Percentiles rank a stretch among this genome's conserved stretches.
phyloP scores from a whole-genome alignment of 169 alveolate species.

The Amoebophrya sp. region DNA sequence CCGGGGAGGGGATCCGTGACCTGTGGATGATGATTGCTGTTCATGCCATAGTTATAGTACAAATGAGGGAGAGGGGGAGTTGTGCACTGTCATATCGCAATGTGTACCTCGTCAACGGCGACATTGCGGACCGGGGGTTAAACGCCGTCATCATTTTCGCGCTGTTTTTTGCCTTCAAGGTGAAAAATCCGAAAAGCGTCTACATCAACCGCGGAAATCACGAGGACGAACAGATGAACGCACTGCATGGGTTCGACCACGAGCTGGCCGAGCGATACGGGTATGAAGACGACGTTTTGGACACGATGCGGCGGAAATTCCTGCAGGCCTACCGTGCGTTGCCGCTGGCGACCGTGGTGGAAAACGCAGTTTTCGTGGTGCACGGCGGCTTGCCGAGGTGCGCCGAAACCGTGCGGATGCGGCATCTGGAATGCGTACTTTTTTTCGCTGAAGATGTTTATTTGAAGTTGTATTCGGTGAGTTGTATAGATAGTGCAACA shows the following conservation, averaged over 20 bases:
- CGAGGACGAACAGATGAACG: conserved; percentile 72
- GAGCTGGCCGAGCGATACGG: too few species aligned
- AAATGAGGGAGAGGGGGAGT: conserved; percentile 60
- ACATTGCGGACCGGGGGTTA: conserved; percentile 74
- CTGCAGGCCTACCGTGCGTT: conserved; percentile 62
- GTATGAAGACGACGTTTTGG: conserved; percentile 62
- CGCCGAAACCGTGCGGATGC: too few species aligned
- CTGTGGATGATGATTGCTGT: too few species aligned
- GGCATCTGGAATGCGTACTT: too few species aligned
- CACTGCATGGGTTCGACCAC: conserved; percentile 66
- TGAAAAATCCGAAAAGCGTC: conserved; percentile 64
- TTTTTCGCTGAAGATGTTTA: too few species aligned
- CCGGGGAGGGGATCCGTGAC: too few species aligned
- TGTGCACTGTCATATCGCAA: conserved; percentile 25
- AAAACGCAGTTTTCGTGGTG: conserved; percentile 59
- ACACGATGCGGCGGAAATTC: too few species aligned
- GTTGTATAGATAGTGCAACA: too few species aligned
- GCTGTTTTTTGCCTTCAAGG: conserved; percentile 63
- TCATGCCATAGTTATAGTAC: too few species aligned
- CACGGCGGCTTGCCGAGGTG: conserved; percentile 63
- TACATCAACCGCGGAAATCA: conserved; percentile 74
- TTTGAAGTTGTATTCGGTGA: too few species aligned
- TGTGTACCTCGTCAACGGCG: conserved; percentile 71
- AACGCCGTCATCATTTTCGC: conserved; percentile 65
- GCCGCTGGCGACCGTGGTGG: conserved; percentile 64